Evolutionary conservation across 116 monocot species (phyloP), one percentile per base, ranked within the genome.

Genomic region (Cymodocea nodosa): DNA sequence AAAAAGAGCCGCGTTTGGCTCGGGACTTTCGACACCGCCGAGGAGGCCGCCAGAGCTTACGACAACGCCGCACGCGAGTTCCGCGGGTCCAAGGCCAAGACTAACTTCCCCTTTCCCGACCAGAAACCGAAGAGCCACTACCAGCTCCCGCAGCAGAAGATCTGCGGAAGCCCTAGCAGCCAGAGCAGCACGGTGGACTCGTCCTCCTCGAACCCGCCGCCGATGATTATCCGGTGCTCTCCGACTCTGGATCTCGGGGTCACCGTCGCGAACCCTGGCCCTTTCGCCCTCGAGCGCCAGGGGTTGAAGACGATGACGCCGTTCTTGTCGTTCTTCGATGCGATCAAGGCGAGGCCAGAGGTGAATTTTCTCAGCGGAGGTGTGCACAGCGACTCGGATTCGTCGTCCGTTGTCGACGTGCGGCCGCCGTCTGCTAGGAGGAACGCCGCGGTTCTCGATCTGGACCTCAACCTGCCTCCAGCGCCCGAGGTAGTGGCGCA

Each of bases 21-120:
- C 55, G 82, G 82, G 60, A 85, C 85, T 15, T 85, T 82, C 66
- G 85, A 85, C 74, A 71, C 79, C 48, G 82, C 85, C 20, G 85
- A 81, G 74, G 85, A 73, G 57, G 85, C 85, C 23, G 85, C 85
- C 68, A 68, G 76, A 14, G 85, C 85, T 23, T 85, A 85, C 65
- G 85, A 85, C 74, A 15, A 68, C 64, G 78, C 78, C 11, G 78
- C 78, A 0, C 56, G 62, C 50, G 50, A 64, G 36, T 69, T 78
- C 59, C 78, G 78, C 22, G 78, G 78, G 2, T 52, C 65, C 68
- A 69, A 73, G 35, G 78, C 78, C 34, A 69, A 69, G 69, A 78
- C 78, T 56, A 78, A 78, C 73, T 78, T 78, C 65, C 62, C 60
- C 11, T n/a, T 16, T 20, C 4, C 62, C 24, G 6, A 12, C 40